A percentile compares a stretch with the other conserved stretches of the same genome.
phyloP scores from a whole-genome alignment of 2,329 filamentous ascomycete genomes.

The Trichocomaceae sp. region DNA sequence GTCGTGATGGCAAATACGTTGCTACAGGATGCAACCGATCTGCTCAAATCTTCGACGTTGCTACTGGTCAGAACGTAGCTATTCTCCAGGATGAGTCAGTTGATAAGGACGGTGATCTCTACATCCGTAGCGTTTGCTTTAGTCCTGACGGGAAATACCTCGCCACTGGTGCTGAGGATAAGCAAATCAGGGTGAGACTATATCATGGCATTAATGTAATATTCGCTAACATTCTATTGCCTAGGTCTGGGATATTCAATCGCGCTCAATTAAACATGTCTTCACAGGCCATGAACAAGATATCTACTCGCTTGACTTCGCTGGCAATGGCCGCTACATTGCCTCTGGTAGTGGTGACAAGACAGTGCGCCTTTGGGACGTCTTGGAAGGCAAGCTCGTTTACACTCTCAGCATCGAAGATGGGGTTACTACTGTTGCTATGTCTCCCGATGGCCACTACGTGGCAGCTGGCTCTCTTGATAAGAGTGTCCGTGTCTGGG shows the following conservation, averaged over 20 bases:
- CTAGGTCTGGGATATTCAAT: constrained; percentile 81
- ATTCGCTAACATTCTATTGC: constrained; percentile 4
- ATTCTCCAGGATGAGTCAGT: constrained; percentile 83
- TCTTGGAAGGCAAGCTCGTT: constrained; percentile 73
- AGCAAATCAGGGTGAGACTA: constrained; percentile 74
- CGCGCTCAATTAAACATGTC: constrained; percentile 76
- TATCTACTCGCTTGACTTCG: constrained; percentile 94
- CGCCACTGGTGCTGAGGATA: constrained; percentile 94
- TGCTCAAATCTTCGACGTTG: constrained; percentile 98
- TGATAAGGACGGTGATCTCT: constrained; percentile 83
- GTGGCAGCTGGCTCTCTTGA: constrained; percentile 93
- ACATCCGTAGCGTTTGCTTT: constrained; percentile 97
- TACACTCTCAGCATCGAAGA: constrained; percentile 89
- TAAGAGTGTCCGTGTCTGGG: constrained; percentile 97
- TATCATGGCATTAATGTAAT: not conserved
- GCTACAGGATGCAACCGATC: constrained; percentile 96
- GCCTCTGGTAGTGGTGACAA: constrained; percentile 92
- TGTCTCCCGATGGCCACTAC: constrained; percentile 88
- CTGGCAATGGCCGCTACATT: constrained; percentile 86
- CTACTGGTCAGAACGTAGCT: constrained; percentile 77
- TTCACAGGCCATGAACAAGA: constrained; percentile 98
- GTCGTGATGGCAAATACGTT: constrained; percentile 88
- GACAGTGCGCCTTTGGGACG: constrained; percentile 93
- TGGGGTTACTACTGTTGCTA: constrained; percentile 93
- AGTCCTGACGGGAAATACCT: constrained; percentile 91